phyloP scores from a whole-genome alignment of 805 yeast species.

The Kazachstania taianensis region DNA sequence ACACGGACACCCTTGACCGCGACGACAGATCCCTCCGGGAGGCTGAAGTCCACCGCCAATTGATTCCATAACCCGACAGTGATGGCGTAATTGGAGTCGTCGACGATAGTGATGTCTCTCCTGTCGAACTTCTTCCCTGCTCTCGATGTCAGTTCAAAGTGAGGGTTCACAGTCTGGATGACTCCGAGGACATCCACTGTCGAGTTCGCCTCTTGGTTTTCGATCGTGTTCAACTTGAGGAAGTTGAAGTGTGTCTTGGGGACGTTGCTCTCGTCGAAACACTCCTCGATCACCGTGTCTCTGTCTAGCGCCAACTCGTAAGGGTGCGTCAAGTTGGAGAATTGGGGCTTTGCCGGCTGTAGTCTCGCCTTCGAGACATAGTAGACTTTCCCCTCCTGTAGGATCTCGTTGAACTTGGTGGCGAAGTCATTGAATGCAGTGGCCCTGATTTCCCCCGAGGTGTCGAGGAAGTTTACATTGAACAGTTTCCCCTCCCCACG shows the following conservation, averaged over 20 bases:
- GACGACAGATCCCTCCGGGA: constrained; percentile 71
- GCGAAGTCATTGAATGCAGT: constrained; percentile 88
- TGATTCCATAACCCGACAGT: constrained; percentile 86
- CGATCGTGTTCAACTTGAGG: constrained; percentile 55
- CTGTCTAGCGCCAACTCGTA: constrained; percentile 78
- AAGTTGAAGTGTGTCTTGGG: constrained; percentile 77
- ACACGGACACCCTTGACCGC: constrained; percentile 89
- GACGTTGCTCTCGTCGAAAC: constrained; percentile 48
- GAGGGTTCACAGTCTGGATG: constrained; percentile 63
- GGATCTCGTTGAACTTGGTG: constrained; percentile 59
- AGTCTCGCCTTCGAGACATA: constrained; percentile 74
- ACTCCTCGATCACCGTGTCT: constrained; percentile 66
- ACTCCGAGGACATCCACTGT: constrained; percentile 84
- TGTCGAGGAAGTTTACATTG: constrained; percentile 80
- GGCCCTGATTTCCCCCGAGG: constrained; percentile 92
- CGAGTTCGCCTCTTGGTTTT: constrained; percentile 57
- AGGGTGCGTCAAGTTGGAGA: constrained; percentile 73
- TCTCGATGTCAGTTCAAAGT: constrained; percentile 71
- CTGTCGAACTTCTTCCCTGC: constrained; percentile 89
- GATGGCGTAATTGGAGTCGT: constrained; percentile 67
- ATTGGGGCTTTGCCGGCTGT: constrained; percentile 76
- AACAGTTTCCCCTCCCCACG: constrained; percentile 86
- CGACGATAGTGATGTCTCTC: constrained; percentile 81
- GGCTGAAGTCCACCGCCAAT: constrained; percentile 65
- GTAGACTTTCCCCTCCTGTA: constrained; percentile 86